Conservation (phyloP, 148 eudicot species). For the Vaccinium macrocarpon region DNA sequence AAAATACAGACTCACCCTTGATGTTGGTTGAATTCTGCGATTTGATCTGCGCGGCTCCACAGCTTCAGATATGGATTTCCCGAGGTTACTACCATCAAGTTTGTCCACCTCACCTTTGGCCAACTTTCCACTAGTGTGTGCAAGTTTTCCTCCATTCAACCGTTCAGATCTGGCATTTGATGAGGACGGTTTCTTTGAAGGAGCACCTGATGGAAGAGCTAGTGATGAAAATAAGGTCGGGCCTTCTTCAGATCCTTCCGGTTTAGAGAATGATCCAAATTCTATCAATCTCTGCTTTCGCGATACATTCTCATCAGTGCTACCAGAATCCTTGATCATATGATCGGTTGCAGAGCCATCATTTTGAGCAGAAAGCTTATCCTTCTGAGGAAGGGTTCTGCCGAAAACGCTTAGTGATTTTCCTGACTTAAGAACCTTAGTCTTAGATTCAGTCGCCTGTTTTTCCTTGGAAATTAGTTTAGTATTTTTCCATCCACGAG, state of each 20-base stretch:
- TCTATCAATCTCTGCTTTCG: slow-evolving; percentile 29
- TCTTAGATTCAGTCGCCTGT: slow-evolving; percentile 46
- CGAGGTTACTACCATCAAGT: slow-evolving; percentile 22
- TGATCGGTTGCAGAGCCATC: slow-evolving; percentile 21
- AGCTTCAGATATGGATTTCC: slow-evolving; percentile 37
- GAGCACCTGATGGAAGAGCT: slow-evolving; percentile 34
- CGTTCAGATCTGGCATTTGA: slow-evolving; percentile 47
- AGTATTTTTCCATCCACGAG: slow-evolving; percentile 55
- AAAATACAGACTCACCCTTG: slow-evolving; percentile 52
- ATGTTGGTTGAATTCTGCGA: slow-evolving; percentile 95
- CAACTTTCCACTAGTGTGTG: slow-evolving; percentile 41
- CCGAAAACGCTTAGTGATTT: slow-evolving; percentile 39
- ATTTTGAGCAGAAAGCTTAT: slow-evolving; percentile 27
- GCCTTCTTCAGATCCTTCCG: slow-evolving; percentile 46
- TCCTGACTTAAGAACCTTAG: slow-evolving; percentile 48
- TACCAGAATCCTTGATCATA: slow-evolving; percentile 38
- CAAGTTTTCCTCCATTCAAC: slow-evolving; percentile 47
- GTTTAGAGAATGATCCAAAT: slow-evolving; percentile 32
- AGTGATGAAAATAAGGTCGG: slow-evolving; percentile 52
- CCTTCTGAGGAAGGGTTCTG: slow-evolving; percentile 53
- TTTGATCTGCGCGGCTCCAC: slow-evolving; percentile 85
- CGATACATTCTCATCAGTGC: slow-evolving; percentile 41
- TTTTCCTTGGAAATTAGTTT: slow-evolving; percentile 58
- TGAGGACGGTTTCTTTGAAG: slow-evolving; percentile 44
- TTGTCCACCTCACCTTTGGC: slow-evolving; percentile 48